Conservation (phyloP, 129 eudicot genomes). For the Gnaphalium uliginosum region DNA sequence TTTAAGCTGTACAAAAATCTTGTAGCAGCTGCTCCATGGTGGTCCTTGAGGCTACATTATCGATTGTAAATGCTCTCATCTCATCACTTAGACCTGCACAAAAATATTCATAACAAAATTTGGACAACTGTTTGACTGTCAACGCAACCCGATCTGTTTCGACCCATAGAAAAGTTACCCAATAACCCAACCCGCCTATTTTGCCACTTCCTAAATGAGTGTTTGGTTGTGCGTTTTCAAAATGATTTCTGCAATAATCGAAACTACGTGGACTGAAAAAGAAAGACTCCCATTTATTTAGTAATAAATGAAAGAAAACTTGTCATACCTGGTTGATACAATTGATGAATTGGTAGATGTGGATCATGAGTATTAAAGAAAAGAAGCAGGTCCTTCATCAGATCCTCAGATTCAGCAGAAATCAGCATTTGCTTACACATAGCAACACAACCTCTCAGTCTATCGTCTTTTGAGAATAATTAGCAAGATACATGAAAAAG, state of each 20-base stretch:
- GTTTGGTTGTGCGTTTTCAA: neutral
- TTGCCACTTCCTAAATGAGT: neutral
- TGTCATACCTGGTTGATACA: constrained; percentile 57
- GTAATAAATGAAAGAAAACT: neutral
- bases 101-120: neutral
- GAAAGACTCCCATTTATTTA: no score
- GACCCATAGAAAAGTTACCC: no score
- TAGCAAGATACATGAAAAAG: neutral
- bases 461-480: neutral
- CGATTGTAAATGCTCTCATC: constrained; percentile 54
- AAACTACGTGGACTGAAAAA: neutral
- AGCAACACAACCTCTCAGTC: neutral
- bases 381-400: constrained; percentile 49
- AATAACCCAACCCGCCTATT: no score
- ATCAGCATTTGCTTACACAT: constrained; percentile 57
- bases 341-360: constrained; percentile 42
- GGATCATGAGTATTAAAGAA: constrained; percentile 44
- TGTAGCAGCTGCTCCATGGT: constrained; percentile 57
- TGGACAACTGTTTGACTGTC: no score
- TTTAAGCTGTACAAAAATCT: constrained; percentile 38
- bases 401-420: constrained; percentile 58
- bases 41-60: constrained; percentile 48
- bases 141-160: no score
- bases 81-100: constrained; percentile 53
- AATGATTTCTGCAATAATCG: neutral